Evolutionary conservation across 139 green algal species (phyloP).

Genomic region (Closterium sp.): DNA sequence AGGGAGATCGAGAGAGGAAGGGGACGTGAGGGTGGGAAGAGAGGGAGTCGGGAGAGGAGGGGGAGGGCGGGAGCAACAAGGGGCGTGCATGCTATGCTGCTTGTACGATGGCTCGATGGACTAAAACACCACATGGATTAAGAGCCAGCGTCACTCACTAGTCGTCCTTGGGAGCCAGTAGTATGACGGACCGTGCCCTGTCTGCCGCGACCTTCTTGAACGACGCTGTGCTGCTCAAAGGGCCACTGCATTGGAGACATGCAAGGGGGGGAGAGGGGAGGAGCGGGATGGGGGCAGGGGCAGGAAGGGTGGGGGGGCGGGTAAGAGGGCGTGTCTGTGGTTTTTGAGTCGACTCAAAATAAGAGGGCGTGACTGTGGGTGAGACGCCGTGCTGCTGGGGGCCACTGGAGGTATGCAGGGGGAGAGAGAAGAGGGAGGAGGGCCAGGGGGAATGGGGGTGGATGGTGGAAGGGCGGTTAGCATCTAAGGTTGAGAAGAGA

Average conservation of each 20-base stretch:
- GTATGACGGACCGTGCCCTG: conserved; percentile 31
- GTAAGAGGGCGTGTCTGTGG: no score
- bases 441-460: no score
- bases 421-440: no score
- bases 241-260: neutral
- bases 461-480: no score
- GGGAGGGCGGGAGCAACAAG: neutral
- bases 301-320: no score
- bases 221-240: conserved; percentile 30
- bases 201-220: conserved; percentile 33
- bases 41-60: neutral
- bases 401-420: no score
- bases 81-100: neutral
- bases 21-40: neutral
- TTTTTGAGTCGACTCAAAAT: no score
- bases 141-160: no score
- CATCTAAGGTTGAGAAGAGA: no score
- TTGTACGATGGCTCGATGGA: no score
- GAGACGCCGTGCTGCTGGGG: neutral
- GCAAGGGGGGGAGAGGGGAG: neutral
- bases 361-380: no score
- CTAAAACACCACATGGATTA: no score
- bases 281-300: neutral
- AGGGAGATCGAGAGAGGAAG: neutral
- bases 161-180: conserved; percentile 34